A percentile compares a stretch with the other conserved stretches of the same genome.
Evolutionary conservation across 1,139 yeast genomes (phyloP).

Genomic region (Saccharomyces hybrid): DNA sequence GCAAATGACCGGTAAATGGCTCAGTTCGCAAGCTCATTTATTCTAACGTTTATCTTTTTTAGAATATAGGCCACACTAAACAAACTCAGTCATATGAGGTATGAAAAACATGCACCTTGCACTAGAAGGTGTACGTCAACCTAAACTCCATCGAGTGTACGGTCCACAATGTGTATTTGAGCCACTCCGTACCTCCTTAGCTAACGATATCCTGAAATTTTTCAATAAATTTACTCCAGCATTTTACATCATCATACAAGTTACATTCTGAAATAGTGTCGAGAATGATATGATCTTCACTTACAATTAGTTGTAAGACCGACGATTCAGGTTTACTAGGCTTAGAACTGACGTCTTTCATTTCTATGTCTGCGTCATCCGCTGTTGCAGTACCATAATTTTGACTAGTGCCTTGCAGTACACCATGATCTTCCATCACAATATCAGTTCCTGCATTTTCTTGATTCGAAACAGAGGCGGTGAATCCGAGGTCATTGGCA

Average conservation of each 20-base stretch:
- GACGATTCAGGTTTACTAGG: slow-evolving; percentile 5
- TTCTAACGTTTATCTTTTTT: too few relatives aligned
- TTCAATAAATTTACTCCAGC: slow-evolving; percentile 21
- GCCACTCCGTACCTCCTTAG: neutral
- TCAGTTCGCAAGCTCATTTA: neutral
- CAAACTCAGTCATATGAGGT: neutral
- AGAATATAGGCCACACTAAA: too few relatives aligned
- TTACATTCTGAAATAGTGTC: slow-evolving; percentile 19
- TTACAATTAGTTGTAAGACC: slow-evolving; percentile 15
- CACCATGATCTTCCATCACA: slow-evolving; percentile 4
- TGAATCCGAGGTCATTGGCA: slow-evolving; percentile 1
- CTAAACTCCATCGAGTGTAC: neutral
- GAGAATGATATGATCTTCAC: slow-evolving; percentile 27
- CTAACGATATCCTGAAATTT: slow-evolving; percentile 6
- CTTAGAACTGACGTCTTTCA: slow-evolving; percentile 4
- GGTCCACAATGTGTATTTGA: neutral
- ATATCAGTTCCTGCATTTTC: slow-evolving; percentile 3
- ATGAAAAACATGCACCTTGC: neutral
- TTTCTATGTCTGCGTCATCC: slow-evolving; percentile 2
- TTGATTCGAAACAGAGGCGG: neutral
- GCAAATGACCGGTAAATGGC: neutral
- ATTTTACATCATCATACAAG: slow-evolving; percentile 17
- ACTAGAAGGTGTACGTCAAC: neutral
- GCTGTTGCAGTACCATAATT: slow-evolving; percentile 6
- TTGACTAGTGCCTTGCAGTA: slow-evolving; percentile 4